These are phyloP conservation scores for Zymoseptoria brevis DNA, from an alignment of 2,329 filamentous ascomycete species.

Conservation along the genomic window DNA sequence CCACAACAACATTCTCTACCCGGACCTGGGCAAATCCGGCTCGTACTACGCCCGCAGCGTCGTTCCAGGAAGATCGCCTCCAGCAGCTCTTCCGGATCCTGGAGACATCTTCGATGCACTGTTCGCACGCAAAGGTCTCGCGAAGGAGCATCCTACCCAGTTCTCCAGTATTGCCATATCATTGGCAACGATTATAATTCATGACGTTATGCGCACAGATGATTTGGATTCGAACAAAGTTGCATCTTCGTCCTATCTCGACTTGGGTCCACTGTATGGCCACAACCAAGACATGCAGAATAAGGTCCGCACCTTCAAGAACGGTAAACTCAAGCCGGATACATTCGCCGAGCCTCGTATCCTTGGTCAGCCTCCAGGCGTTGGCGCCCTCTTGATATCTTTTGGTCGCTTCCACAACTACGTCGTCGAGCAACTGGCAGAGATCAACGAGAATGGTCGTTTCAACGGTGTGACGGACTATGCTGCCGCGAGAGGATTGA, in stretches of 20 bases:
- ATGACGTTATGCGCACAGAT: slow-evolving; percentile 67
- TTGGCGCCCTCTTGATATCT: slow-evolving; percentile 66
- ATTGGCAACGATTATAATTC: slow-evolving; percentile 59
- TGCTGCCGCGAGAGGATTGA: neutral
- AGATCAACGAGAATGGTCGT: slow-evolving; percentile 60
- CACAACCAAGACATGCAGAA: slow-evolving; percentile 46
- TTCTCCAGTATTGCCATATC: neutral
- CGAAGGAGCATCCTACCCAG: neutral
- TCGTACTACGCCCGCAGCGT: neutral
- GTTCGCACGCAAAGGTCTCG: neutral
- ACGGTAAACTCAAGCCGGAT: slow-evolving; percentile 66
- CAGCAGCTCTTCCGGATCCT: neutral
- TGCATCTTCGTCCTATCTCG: slow-evolving; percentile 64
- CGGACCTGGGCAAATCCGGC: neutral
- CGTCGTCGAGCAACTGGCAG: slow-evolving; percentile 57
- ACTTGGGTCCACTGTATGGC: slow-evolving; percentile 64
- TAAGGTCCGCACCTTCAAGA: slow-evolving; percentile 53
- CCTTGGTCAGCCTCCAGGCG: slow-evolving; percentile 62
- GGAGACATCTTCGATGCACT: neutral
- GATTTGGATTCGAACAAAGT: slow-evolving; percentile 51
- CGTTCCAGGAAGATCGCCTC: neutral
- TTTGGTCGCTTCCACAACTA: slow-evolving; percentile 74
- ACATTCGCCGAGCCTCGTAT: slow-evolving; percentile 63
- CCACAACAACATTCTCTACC: neutral
- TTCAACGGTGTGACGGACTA: slow-evolving; percentile 51